phyloP scores from a whole-genome alignment of 1,139 yeast genomes.

The Lodderomyces theae region DNA sequence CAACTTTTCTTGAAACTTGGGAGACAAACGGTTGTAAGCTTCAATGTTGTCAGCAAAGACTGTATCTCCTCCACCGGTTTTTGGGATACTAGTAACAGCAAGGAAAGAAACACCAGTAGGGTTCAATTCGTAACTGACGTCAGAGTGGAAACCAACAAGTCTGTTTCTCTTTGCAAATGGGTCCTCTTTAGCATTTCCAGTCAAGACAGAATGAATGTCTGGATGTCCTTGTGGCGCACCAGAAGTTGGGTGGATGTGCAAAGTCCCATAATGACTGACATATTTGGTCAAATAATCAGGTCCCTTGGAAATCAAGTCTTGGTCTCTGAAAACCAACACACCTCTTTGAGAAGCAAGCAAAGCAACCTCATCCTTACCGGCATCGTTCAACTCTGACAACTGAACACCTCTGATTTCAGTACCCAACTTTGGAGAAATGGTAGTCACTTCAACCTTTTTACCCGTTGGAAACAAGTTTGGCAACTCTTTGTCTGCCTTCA shows the following conservation, averaged over 20 bases:
- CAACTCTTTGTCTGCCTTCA: conserved; percentile 54
- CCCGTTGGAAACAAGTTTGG: conserved; percentile 46
- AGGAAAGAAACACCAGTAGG: conserved; percentile 69
- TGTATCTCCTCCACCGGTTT: conserved; percentile 77
- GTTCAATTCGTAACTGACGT: conserved; percentile 66
- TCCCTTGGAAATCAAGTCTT: conserved; percentile 58
- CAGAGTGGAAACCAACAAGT: conserved; percentile 59
- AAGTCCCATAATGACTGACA: conserved; percentile 63
- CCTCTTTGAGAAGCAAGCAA: conserved; percentile 64
- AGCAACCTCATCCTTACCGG: conserved; percentile 64
- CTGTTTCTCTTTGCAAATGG: conserved; percentile 35
- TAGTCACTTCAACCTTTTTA: conserved; percentile 29
- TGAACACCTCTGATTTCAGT: conserved; percentile 61
- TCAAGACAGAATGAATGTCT: conserved; percentile 61
- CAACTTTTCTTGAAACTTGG: conserved; percentile 53
- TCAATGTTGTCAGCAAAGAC: conserved; percentile 62
- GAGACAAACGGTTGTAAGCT: conserved; percentile 68
- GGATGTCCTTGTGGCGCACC: conserved; percentile 61
- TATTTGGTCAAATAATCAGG: conserved; percentile 52
- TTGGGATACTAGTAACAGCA: conserved; percentile 59
- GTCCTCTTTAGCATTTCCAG: conserved; percentile 36
- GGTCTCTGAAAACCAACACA: conserved; percentile 64
- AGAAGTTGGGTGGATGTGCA: conserved; percentile 73
- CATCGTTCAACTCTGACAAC: conserved; percentile 48
- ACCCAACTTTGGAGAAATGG: conserved; percentile 64